Conservation (phyloP, 2,329 filamentous ascomycete species). For the Beauveria scarabaeidicola region DNA sequence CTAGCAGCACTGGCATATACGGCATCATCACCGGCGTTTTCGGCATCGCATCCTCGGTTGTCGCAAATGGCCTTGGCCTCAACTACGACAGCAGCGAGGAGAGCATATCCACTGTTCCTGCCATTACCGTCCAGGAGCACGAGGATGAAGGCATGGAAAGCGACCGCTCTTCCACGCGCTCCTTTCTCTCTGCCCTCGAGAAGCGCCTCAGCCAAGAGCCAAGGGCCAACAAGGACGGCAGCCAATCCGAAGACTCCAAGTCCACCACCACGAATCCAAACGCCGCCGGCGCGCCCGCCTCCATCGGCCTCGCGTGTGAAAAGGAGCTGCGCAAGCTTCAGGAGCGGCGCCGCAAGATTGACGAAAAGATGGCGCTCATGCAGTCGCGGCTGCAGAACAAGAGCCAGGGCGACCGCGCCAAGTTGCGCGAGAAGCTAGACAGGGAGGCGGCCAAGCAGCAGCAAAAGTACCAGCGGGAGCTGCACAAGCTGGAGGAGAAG, state of each 20-base stretch:
- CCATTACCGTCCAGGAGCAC: slow-evolving; percentile 16
- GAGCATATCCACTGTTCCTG: slow-evolving; percentile 20
- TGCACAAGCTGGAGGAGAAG: slow-evolving; percentile 56
- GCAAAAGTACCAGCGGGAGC: slow-evolving; percentile 56
- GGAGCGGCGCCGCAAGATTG: slow-evolving; percentile 50
- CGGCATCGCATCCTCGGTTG: slow-evolving; percentile 39
- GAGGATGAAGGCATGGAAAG: slow-evolving; percentile 24
- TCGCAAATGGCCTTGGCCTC: slow-evolving; percentile 29
- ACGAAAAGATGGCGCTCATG: slow-evolving; percentile 52
- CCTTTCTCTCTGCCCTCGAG: slow-evolving; percentile 42
- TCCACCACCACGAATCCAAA: slow-evolving; percentile 10
- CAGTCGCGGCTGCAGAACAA: slow-evolving; percentile 39
- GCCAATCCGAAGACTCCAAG: slow-evolving; percentile 31
- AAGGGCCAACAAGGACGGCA: slow-evolving; percentile 16
- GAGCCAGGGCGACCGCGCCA: slow-evolving; percentile 40
- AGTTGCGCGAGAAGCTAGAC: slow-evolving; percentile 55
- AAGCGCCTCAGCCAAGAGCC: slow-evolving; percentile 23
- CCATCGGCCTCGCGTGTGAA: slow-evolving; percentile 30
- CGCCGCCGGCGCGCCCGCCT: not conserved
- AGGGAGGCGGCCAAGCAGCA: slow-evolving; percentile 56
- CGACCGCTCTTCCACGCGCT: slow-evolving; percentile 38
- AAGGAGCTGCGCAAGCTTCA: slow-evolving; percentile 59
- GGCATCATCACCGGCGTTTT: slow-evolving; percentile 47
- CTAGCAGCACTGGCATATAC: slow-evolving; percentile 41
- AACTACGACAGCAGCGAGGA: slow-evolving; percentile 19